These are phyloP conservation scores for Solanum medicagineum DNA, from an alignment of 257 asterid genomes.

Conservation along the genomic window DNA sequence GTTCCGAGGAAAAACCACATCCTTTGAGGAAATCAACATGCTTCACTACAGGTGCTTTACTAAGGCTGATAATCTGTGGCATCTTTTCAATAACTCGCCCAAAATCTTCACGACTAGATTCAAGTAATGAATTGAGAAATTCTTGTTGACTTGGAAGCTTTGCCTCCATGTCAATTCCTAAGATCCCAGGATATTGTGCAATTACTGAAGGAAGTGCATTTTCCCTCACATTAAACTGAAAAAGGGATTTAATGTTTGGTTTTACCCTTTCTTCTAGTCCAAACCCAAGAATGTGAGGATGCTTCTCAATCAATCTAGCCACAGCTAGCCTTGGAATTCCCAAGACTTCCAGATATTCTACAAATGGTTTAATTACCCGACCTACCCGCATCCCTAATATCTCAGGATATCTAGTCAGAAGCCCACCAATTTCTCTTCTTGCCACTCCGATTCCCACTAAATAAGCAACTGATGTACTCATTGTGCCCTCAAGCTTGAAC, in stretches of 20 bases:
- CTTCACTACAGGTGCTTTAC: conserved; percentile 44
- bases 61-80: conserved; percentile 78
- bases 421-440: conserved; percentile 84
- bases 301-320: conserved; percentile 75
- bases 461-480: conserved; percentile 98
- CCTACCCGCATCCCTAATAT: conserved; percentile 95
- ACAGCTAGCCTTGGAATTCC: conserved; percentile 74
- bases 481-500: conserved; percentile 92
- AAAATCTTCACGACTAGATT: conserved; percentile 47
- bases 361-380: conserved; percentile 85
- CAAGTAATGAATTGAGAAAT: conserved; percentile 42
- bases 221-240: conserved; percentile 53
- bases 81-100: conserved; percentile 75
- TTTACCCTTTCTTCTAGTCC: conserved; percentile 63
- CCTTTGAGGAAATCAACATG: conserved; percentile 61
- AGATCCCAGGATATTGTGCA: conserved; percentile 75
- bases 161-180: conserved; percentile 49
- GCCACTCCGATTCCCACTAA: conserved; percentile 89
- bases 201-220: conserved; percentile 56
- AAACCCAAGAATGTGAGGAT: conserved; percentile 84
- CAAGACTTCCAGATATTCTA: conserved; percentile 66
- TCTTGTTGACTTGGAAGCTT: conserved; percentile 41
- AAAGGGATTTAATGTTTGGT: conserved; percentile 48
- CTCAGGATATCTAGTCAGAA: conserved; percentile 67
- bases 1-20: conserved; percentile 54